Evolutionary conservation across 108 stramenopile genomes (phyloP).

Genomic region (Stephanodiscus triporus): DNA sequence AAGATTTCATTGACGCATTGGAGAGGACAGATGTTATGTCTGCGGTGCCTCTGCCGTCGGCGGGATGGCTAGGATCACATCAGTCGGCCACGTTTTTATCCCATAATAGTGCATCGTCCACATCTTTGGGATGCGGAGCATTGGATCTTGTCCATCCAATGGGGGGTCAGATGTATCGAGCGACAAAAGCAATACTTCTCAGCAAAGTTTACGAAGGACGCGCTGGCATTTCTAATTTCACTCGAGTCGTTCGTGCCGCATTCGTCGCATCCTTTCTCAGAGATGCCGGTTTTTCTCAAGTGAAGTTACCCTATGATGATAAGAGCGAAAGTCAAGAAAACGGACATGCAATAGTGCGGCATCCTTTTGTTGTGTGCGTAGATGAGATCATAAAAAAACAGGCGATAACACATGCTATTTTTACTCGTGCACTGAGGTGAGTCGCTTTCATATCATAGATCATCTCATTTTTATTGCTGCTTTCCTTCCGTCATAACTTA

Average conservation of each 20-base stretch:
- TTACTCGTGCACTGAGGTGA: constrained; percentile 70
- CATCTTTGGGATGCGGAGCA: constrained; percentile 84
- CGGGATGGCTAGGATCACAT: constrained; percentile 86
- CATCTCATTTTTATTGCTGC: background rate
- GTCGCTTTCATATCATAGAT: background rate
- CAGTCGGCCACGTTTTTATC: constrained; percentile 77
- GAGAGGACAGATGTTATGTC: constrained; percentile 71
- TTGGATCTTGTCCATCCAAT: constrained; percentile 81
- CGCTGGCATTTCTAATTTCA: constrained; percentile 76
- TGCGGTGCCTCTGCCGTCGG: constrained; percentile 72
- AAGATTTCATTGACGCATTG: constrained; percentile 70
- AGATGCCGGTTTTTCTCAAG: constrained; percentile 64
- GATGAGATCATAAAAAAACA: constrained; percentile 83
- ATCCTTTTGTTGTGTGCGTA: constrained; percentile 80
- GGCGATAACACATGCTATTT: constrained; percentile 80
- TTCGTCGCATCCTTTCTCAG: constrained; percentile 79
- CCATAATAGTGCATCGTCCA: constrained; percentile 78
- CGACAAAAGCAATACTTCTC: constrained; percentile 70
- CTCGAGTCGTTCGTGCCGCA: constrained; percentile 76
- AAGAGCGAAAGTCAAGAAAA: constrained; percentile 17
- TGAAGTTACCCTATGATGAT: constrained; percentile 52
- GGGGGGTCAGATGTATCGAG: constrained; percentile 80
- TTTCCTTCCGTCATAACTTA: background rate
- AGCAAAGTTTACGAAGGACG: constrained; percentile 69
- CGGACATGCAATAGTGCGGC: constrained; percentile 34